These are phyloP conservation scores for Seiridium unicorne DNA, from an alignment of 2,329 filamentous ascomycete species.

Conservation along the genomic window DNA sequence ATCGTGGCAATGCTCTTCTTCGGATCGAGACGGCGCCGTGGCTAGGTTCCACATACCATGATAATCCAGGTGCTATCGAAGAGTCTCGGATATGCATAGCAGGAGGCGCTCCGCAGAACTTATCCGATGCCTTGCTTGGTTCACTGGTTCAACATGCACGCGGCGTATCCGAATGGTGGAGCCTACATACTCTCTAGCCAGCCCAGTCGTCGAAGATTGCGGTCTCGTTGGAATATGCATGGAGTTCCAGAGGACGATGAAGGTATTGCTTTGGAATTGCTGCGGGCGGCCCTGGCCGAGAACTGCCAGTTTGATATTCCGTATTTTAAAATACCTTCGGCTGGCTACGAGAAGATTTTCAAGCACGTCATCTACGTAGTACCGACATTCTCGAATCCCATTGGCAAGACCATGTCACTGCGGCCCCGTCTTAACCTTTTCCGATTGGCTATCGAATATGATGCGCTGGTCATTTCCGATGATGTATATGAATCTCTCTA, in stretches of 20 bases:
- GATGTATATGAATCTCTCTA: not conserved
- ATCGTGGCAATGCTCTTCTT: too few relatives aligned
- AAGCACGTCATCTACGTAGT: slow-evolving; percentile 62
- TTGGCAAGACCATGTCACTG: slow-evolving; percentile 34
- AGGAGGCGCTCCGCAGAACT: slow-evolving; percentile 46
- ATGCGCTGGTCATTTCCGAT: not conserved
- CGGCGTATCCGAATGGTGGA: slow-evolving; percentile 62
- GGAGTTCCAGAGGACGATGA: slow-evolving; percentile 58
- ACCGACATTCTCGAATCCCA: slow-evolving; percentile 69
- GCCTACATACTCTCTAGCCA: slow-evolving; percentile 64
- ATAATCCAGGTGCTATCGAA: too few relatives aligned
- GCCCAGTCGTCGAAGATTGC: slow-evolving; percentile 62
- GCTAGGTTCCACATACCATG: too few relatives aligned
- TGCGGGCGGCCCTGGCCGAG: slow-evolving; percentile 25
- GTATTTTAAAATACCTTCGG: not conserved
- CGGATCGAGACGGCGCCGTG: too few relatives aligned
- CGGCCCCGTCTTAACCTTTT: not conserved
- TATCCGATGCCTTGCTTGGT: slow-evolving; percentile 50
- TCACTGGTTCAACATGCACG: slow-evolving; percentile 42
- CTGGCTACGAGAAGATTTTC: slow-evolving; percentile 41
- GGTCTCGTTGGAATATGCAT: slow-evolving; percentile 55
- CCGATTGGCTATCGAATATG: not conserved
- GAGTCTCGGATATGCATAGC: too few relatives aligned
- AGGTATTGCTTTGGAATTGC: slow-evolving; percentile 55
- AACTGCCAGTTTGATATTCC: slow-evolving; percentile 41